These are phyloP conservation scores for Suillus lakei DNA, from an alignment of 768 basidiomycete genomes.

Conservation along the genomic window DNA sequence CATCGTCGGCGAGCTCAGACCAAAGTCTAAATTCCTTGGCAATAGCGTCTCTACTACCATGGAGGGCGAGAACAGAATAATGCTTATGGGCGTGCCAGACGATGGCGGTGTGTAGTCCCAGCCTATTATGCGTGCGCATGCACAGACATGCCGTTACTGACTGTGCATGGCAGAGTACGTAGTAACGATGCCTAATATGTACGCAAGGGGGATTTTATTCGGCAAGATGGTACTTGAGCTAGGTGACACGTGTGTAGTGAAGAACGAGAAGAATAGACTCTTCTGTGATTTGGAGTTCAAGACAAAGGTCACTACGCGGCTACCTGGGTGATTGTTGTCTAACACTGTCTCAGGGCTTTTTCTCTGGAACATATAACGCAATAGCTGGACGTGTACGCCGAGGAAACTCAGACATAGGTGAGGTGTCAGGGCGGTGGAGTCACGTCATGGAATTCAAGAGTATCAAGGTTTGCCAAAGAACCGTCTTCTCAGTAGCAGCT, in stretches of 20 bases:
- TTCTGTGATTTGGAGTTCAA: conserved; percentile 93
- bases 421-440: conserved; percentile 91
- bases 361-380: conserved; percentile 95
- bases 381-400: conserved; percentile 80
- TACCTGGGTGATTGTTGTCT: neutral
- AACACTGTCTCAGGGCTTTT: conserved; percentile 72
- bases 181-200: conserved; percentile 98
- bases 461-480: conserved; percentile 52
- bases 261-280: conserved; percentile 78
- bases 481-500: conserved; percentile 1
- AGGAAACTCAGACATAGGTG: conserved; percentile 71
- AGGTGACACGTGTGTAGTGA: conserved; percentile 85
- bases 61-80: conserved; percentile 94
- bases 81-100: conserved; percentile 78
- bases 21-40: conserved; percentile 95
- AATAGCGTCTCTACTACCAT: conserved; percentile 96
- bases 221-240: conserved; percentile 97
- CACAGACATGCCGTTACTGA: conserved; percentile 10
- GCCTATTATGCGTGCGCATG: neutral
- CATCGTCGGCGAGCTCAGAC: conserved; percentile 91
- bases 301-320: conserved; percentile 69
- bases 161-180: conserved; percentile 63
- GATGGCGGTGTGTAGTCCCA: conserved; percentile 73
- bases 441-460: conserved; percentile 86
- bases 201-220: conserved; percentile 84